A percentile compares a stretch with the other conserved stretches of the same genome.
These are phyloP conservation scores for Entomortierella beljakovae DNA, from an alignment of 192 early-diverging fungal genomes.

Conservation along the genomic window DNA sequence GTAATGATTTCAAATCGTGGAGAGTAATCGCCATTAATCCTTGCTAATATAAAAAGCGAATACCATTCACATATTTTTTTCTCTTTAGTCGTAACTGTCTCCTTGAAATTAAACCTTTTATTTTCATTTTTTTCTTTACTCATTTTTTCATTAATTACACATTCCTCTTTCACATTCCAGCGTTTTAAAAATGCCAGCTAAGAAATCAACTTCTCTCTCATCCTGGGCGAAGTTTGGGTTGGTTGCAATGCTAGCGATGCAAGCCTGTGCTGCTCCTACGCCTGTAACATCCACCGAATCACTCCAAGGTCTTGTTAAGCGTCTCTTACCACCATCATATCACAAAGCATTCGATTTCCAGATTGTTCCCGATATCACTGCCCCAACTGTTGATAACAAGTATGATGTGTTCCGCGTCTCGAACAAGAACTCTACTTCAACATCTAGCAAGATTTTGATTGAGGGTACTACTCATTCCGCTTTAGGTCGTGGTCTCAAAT, in stretches of 20 bases:
- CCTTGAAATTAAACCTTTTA: too few species aligned
- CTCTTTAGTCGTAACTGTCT: background rate
- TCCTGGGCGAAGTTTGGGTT: slow-evolving; percentile 18
- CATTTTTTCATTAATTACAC: background rate
- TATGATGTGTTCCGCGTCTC: slow-evolving; percentile 51
- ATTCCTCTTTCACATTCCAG: background rate
- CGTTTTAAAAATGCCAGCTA: background rate
- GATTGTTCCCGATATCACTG: slow-evolving; percentile 22
- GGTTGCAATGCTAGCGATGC: background rate
- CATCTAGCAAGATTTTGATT: slow-evolving; percentile 17
- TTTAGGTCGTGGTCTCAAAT: slow-evolving; percentile 45
- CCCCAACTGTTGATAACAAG: slow-evolving; percentile 26
- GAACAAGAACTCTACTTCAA: slow-evolving; percentile 7
- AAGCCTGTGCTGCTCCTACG: background rate
- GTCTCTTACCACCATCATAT: slow-evolving; percentile 31
- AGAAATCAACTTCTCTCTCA: slow-evolving; percentile 1
- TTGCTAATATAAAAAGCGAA: too few species aligned
- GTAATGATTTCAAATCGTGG: too few species aligned
- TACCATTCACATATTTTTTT: background rate
- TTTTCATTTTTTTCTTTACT: background rate
- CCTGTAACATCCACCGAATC: background rate
- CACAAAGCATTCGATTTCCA: slow-evolving; percentile 45
- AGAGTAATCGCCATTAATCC: too few species aligned
- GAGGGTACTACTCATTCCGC: slow-evolving; percentile 37
- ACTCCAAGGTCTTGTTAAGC: slow-evolving; percentile 32